Conservation (phyloP, 441 rosid species). For the Arabidopsis hybrid region DNA sequence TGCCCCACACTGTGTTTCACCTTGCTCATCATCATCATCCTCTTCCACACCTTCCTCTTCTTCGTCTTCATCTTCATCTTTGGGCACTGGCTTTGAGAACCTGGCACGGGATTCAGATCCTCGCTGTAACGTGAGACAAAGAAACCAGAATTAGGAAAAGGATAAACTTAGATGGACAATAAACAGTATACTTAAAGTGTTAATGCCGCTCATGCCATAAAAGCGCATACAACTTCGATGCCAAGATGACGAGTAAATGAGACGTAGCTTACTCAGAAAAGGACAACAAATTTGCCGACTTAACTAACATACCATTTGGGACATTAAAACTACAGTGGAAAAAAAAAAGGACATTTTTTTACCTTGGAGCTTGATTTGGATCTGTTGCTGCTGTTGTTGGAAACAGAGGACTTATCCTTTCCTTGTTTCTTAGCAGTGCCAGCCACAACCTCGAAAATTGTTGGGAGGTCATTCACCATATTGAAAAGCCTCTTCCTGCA, state of each 20-base stretch:
- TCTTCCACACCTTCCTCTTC: conserved; percentile 58
- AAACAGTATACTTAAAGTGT: too few species aligned
- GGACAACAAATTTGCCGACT: too few species aligned
- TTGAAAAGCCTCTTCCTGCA: conserved; percentile 72
- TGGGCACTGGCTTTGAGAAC: conserved; percentile 44
- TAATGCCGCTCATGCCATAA: too few species aligned
- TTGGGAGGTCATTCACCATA: conserved; percentile 74
- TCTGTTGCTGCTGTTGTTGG: conserved; percentile 62
- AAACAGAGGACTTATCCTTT: conserved; percentile 55
- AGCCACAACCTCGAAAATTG: conserved; percentile 67
- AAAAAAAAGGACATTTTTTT: background rate
- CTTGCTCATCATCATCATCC: conserved; percentile 69
- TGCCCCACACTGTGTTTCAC: conserved; percentile 75
- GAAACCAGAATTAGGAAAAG: conserved; percentile 11
- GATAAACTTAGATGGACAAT: background rate
- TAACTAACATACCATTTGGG: too few species aligned
- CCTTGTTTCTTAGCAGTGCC: conserved; percentile 58
- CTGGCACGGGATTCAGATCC: conserved; percentile 56
- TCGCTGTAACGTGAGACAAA: conserved; percentile 49
- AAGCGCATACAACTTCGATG: too few species aligned
- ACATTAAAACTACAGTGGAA: too few species aligned
- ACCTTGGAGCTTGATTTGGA: conserved; percentile 70
- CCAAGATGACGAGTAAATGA: too few species aligned
- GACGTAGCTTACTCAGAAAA: too few species aligned
- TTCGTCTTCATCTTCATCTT: conserved; percentile 51